A percentile compares a stretch with the other conserved stretches of the same genome.
phyloP scores from a whole-genome alignment of 2,329 filamentous ascomycete genomes.

The Aspergillus amoenus region DNA sequence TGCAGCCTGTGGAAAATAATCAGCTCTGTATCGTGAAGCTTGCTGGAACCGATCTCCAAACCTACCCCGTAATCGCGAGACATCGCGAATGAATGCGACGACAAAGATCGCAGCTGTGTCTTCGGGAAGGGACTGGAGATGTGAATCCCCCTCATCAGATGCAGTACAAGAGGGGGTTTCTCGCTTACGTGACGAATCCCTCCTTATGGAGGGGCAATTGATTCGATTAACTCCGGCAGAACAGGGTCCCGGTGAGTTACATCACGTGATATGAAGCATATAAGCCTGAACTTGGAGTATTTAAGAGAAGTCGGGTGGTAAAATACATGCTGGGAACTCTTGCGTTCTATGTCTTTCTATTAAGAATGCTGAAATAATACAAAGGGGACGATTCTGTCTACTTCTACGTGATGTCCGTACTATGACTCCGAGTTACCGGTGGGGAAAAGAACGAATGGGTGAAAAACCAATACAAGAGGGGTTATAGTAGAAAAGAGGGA shows the following conservation, averaged over 20 bases:
- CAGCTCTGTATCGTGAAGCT: constrained; percentile 10
- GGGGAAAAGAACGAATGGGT: constrained; percentile 6
- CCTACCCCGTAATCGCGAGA: constrained; percentile 42
- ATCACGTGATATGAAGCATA: constrained; percentile 1
- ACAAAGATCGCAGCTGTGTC: constrained; percentile 28
- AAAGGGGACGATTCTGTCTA: not conserved
- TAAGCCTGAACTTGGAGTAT: not conserved
- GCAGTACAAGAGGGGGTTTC: constrained; percentile 11
- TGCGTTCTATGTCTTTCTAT: not conserved
- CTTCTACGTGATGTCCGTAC: constrained; percentile 5
- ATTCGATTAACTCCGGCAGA: not conserved
- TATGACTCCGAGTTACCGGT: constrained; percentile 1
- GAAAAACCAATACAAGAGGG: not conserved
- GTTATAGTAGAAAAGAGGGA: constrained; percentile 2
- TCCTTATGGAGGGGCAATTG: constrained; percentile 5
- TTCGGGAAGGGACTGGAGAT: constrained; percentile 18
- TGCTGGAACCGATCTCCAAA: constrained; percentile 1
- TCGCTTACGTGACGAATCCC: constrained; percentile 11
- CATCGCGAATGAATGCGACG: constrained; percentile 33
- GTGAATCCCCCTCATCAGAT: constrained; percentile 30
- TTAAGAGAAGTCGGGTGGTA: not conserved
- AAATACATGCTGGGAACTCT: not conserved
- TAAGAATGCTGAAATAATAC: not conserved
- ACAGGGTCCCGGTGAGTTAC: not conserved
- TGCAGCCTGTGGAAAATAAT: constrained; percentile 55